phyloP scores from a whole-genome alignment of 768 basidiomycete genomes.

The Leucocoprinus birnbaumii region DNA sequence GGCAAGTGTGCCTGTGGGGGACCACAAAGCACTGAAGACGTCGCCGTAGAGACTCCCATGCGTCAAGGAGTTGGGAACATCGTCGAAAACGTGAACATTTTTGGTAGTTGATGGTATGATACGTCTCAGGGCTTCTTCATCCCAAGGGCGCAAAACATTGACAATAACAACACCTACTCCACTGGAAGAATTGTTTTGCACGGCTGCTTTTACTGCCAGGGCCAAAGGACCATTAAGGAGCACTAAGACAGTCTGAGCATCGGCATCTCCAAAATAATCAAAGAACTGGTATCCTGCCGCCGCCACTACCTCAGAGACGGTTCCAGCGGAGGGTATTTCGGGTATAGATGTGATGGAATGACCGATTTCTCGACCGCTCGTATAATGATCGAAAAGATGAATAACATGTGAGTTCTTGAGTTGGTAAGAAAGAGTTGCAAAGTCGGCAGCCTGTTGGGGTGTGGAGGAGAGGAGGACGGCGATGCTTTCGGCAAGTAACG shows the following conservation, averaged over 20 bases:
- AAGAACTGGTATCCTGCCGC: constrained; percentile 72
- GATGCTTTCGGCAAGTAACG: constrained; percentile 61
- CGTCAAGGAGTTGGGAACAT: constrained; percentile 59
- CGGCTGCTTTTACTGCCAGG: constrained; percentile 53
- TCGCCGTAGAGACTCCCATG: constrained; percentile 72
- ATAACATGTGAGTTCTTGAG: constrained; percentile 67
- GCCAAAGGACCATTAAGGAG: constrained; percentile 76
- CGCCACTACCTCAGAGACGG: constrained; percentile 47
- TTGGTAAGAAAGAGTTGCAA: constrained; percentile 74
- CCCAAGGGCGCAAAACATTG: constrained; percentile 85
- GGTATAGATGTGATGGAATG: constrained; percentile 41
- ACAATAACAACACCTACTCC: constrained; percentile 69
- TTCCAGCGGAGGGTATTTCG: constrained; percentile 24
- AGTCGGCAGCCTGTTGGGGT: constrained; percentile 78
- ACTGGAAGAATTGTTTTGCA: constrained; percentile 25
- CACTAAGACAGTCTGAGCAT: constrained; percentile 67
- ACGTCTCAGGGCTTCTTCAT: constrained; percentile 55
- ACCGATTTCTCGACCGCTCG: constrained; percentile 73
- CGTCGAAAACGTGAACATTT: constrained; percentile 73
- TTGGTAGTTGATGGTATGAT: constrained; percentile 58
- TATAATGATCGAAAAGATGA: constrained; percentile 89
- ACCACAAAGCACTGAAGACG: constrained; percentile 59
- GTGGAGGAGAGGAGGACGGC: constrained; percentile 81
- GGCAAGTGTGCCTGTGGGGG: constrained; percentile 27
- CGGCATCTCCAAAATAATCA: constrained; percentile 65